These are phyloP conservation scores for Trichoderma sp. DNA, from an alignment of 2,329 filamentous ascomycete species.

Conservation along the genomic window DNA sequence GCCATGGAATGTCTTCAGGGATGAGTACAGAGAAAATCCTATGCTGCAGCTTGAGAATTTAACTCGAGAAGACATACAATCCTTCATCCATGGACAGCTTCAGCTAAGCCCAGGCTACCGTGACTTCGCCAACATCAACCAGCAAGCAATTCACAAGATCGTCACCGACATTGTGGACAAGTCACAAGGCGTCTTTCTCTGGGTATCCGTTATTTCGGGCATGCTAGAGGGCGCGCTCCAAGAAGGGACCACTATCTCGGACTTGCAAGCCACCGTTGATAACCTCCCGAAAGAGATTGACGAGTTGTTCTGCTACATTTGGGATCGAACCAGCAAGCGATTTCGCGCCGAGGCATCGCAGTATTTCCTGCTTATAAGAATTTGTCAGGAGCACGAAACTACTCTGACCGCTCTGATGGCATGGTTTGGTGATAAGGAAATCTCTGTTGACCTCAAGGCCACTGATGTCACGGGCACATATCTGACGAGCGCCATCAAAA, in stretches of 20 bases:
- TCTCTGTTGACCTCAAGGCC: neutral
- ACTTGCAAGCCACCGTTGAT: neutral
- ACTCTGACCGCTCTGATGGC: neutral
- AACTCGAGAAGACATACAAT: neutral
- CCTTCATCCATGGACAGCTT: rapidly evolving
- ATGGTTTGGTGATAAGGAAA: neutral
- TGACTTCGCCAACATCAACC: neutral
- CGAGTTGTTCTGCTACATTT: neutral
- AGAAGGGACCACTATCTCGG: neutral
- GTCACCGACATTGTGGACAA: neutral
- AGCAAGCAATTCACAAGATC: rapidly evolving
- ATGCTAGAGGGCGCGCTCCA: neutral
- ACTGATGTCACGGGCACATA: rapidly evolving
- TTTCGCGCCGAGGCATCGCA: neutral
- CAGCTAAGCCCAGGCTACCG: neutral
- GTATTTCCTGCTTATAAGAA: neutral
- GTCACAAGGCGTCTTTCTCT: neutral
- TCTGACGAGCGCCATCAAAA: neutral
- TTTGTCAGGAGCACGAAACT: neutral
- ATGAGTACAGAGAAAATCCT: neutral
- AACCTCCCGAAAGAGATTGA: neutral
- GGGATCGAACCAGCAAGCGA: neutral
- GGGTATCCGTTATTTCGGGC: neutral
- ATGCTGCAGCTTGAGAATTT: neutral
- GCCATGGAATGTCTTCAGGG: neutral